phyloP scores from a whole-genome alignment of 1,284 basidiomycete species.

The Cryptococcus maquisensis region DNA sequence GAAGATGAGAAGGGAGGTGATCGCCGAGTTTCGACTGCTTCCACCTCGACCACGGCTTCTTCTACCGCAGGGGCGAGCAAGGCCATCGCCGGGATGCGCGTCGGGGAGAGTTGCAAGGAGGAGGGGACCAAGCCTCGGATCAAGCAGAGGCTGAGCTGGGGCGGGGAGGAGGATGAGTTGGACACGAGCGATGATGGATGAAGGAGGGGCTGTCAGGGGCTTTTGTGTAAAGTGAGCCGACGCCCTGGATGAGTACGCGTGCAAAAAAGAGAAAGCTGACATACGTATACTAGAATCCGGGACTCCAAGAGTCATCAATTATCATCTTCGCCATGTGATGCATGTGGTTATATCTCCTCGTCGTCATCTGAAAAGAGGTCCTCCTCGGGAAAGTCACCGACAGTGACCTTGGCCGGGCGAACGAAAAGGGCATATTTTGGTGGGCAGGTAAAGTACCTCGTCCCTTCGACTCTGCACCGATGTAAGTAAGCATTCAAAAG shows the following conservation, averaged over 20 bases:
- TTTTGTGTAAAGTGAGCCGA: background rate
- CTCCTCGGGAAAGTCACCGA: slow-evolving; percentile 82
- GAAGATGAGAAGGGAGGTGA: background rate
- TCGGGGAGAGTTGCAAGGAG: no score
- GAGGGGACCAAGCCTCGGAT: background rate
- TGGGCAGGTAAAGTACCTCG: slow-evolving; percentile 74
- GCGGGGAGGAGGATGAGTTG: background rate
- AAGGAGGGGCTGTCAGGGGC: background rate
- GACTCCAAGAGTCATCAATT: no score
- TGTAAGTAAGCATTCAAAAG: background rate
- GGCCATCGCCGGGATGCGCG: no score
- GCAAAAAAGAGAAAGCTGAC: background rate
- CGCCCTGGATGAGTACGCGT: background rate
- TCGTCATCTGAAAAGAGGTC: slow-evolving; percentile 62
- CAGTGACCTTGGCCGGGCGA: slow-evolving; percentile 70
- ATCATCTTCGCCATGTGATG: background rate
- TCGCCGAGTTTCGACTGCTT: background rate
- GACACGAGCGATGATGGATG: background rate
- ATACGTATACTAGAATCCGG: no score
- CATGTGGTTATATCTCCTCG: slow-evolving; percentile 63
- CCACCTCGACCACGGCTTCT: background rate
- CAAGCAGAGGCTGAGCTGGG: background rate
- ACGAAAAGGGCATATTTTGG: slow-evolving; percentile 83
- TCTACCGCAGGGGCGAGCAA: background rate
- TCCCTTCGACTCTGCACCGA: slow-evolving; percentile 69